These are phyloP conservation scores for Plasmodium yoelii DNA, from an alignment of 169 alveolate genomes.

Conservation along the genomic window DNA sequence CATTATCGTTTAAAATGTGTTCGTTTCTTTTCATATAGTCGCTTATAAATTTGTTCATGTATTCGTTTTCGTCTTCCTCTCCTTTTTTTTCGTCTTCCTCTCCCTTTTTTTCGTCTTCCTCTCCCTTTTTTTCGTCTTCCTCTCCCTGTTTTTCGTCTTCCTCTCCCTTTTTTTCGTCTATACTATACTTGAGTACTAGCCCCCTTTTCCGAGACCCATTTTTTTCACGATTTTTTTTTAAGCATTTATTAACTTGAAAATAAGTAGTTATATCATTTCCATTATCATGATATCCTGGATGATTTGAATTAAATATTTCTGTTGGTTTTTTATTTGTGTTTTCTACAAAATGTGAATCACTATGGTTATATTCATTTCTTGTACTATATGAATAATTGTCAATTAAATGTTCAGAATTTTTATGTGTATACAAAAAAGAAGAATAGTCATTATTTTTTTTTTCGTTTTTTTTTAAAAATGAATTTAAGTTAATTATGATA, in stretches of 20 bases:
- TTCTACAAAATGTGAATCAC: slow-evolving; percentile 11
- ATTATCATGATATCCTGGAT: no score
- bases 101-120: slow-evolving; percentile 30
- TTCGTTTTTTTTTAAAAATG: neutral
- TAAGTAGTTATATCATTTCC: no score
- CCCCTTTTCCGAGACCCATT: neutral
- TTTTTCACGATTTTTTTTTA: slow-evolving; percentile 16
- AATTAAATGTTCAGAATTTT: no score
- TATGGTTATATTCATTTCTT: neutral
- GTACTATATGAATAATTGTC: no score
- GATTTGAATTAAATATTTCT: no score
- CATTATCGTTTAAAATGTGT: slow-evolving; percentile 5
- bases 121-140: slow-evolving; percentile 20
- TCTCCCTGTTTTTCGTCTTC: slow-evolving; percentile 27
- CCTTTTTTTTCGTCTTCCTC: slow-evolving; percentile 42
- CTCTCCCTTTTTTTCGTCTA: slow-evolving; percentile 12
- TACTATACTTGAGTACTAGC: neutral
- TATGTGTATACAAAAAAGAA: neutral
- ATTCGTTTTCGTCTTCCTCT: neutral
- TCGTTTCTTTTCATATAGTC: slow-evolving; percentile 32
- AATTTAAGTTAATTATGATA: neutral
- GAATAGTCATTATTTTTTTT: neutral
- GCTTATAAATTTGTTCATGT: slow-evolving; percentile 10
- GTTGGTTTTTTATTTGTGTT: no score
- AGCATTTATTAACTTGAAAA: no score